These are phyloP conservation scores for Arthrobotrys pseudoclavata DNA, from an alignment of 2,329 filamentous ascomycete species.

Conservation along the genomic window DNA sequence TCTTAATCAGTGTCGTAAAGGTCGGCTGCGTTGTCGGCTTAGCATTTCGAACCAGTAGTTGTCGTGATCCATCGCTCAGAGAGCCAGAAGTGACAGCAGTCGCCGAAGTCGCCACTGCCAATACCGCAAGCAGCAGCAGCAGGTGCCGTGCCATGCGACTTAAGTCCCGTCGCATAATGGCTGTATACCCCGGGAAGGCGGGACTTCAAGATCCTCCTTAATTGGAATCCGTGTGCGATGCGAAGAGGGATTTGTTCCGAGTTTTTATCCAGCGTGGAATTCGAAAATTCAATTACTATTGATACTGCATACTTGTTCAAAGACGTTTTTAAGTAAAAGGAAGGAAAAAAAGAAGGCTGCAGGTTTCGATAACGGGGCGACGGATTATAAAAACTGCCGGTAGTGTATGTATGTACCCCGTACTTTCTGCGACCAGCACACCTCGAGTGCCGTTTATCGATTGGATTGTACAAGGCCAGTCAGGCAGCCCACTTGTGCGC, in stretches of 20 bases:
- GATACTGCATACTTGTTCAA: slow-evolving; percentile 25
- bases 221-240: slow-evolving; percentile 4
- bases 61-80: slow-evolving; percentile 35
- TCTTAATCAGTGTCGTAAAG: slow-evolving; percentile 40
- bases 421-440: slow-evolving; percentile 31
- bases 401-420: slow-evolving; percentile 19
- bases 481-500: slow-evolving; percentile 24
- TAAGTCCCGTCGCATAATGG: slow-evolving; percentile 36
- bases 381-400: slow-evolving; percentile 2
- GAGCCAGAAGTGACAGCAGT: slow-evolving; percentile 25
- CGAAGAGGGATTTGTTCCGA: slow-evolving; percentile 16
- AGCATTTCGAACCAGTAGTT: slow-evolving; percentile 11
- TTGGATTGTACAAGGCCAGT: slow-evolving; percentile 4
- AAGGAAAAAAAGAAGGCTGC: slow-evolving; percentile 9
- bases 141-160: slow-evolving; percentile 44
- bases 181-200: neutral
- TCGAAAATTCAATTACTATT: neutral
- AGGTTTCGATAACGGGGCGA: slow-evolving; percentile 6
- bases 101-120: slow-evolving; percentile 29
- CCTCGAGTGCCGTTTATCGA: slow-evolving; percentile 11
- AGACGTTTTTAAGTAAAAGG: neutral
- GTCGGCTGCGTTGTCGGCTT: slow-evolving; percentile 46
- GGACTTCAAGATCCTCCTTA: neutral
- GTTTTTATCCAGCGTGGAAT: neutral
- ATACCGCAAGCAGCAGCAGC: slow-evolving; percentile 30